phyloP scores from a whole-genome alignment of 148 eudicot species.

The Oxyria digyna region DNA sequence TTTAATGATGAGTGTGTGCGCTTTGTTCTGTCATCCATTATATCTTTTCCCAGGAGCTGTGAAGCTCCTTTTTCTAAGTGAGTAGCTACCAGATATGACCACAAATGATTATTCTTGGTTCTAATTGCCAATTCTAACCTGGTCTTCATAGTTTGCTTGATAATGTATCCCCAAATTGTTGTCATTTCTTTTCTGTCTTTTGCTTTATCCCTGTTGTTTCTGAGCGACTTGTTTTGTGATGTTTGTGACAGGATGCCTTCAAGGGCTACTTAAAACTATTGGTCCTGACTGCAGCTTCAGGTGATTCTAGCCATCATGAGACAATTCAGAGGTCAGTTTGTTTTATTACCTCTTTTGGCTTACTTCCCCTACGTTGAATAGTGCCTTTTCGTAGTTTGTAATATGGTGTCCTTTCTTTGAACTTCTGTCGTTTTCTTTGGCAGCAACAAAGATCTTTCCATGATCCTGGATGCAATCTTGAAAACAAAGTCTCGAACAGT shows the following conservation, averaged over 20 bases:
- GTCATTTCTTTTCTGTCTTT: neutral
- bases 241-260: slow-evolving; percentile 59
- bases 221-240: neutral
- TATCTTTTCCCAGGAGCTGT: neutral
- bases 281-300: slow-evolving; percentile 73
- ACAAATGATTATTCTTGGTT: neutral
- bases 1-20: neutral
- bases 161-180: neutral
- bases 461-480: slow-evolving; percentile 89
- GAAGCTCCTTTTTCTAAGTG: neutral
- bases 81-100: neutral
- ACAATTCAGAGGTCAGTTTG: slow-evolving; percentile 68
- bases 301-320: slow-evolving; percentile 65
- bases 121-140: neutral
- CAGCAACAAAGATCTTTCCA: slow-evolving; percentile 94
- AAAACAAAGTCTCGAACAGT: slow-evolving; percentile 78
- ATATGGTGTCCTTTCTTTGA: slow-evolving; percentile 3
- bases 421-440: slow-evolving; percentile 4
- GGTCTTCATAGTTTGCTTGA: neutral
- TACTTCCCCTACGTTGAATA: neutral
- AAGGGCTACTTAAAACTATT: slow-evolving; percentile 87
- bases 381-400: neutral
- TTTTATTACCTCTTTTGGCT: neutral
- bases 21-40: neutral
- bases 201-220: neutral